Evolutionary conservation across 495 filamentous ascomycete genomes (phyloP), one percentile per base, ranked within the genome.

Genomic region (Annulohypoxylon bovei): DNA sequence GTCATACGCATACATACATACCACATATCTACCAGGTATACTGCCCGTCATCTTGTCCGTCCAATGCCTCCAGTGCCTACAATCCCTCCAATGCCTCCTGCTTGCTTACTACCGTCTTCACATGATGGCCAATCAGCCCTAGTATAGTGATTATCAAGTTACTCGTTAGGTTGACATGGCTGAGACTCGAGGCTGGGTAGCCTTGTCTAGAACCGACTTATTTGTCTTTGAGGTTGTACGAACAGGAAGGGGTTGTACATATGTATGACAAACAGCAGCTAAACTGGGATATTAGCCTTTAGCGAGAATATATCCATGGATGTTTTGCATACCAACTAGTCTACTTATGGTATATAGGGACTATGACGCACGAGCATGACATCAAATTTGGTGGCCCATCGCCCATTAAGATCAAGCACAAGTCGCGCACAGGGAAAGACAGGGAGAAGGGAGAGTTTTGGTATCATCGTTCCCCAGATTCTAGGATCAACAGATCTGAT

Each of bases 121-220:
- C 59, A 56, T 44, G 37, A 46, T 27, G 30, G 20, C 52, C 66
- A 59, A 69, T 63, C 58, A 62, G 30, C 28, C 37, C 40, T 42
- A 4, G 18, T 28, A n/a, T 27, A 59, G 33, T 28, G 16, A 27
- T 18, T 27, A 58, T 46, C 28, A 23, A 60, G n/a, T 30, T 49
- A 27, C 20, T 18, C 11, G 4, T 58, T 33, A 46, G 32, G 49
- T 44, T 60, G 54, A 53, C 3, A 47, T 52, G 58, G 57, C 49
- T 71, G 57, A 62, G 61, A 71, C 56, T 25, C 44, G 44, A 72
- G 69, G 63, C 64, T 64, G 49, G 68, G 68, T 71, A 72, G 69
- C 69, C 69, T 72, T 67, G 69, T 67, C 55, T 50, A 52, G 49
- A 35, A 39, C 53, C 16, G 25, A 61, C 40, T 61, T 53, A 53